Conservation (phyloP, 225 moss, liverwort and hornwort genomes). For the Anthoceros angustus region DNA sequence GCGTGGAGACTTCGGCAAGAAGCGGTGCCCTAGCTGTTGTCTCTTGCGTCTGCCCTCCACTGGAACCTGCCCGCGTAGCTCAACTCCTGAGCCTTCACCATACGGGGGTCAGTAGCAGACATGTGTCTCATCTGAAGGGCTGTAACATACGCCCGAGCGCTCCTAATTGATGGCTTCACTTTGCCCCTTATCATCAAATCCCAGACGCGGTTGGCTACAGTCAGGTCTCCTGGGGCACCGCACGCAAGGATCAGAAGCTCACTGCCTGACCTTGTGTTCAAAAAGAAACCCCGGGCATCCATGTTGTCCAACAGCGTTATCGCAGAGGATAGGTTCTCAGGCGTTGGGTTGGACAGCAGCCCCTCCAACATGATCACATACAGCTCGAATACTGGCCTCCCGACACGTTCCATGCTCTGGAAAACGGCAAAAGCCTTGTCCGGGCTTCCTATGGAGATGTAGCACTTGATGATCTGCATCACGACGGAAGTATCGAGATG, state of each 20-base stretch:
- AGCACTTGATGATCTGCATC: slow-evolving; percentile 13
- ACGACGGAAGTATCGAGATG: slow-evolving; percentile 26
- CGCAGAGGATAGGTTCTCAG: slow-evolving; percentile 30
- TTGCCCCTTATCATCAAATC: not conserved
- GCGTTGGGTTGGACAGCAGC: slow-evolving; percentile 21
- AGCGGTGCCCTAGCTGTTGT: not conserved
- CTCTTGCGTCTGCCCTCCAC: not conserved
- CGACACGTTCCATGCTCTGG: slow-evolving; percentile 29
- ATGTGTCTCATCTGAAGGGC: not conserved
- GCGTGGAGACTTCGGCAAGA: too few relatives aligned
- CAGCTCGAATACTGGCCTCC: slow-evolving; percentile 43
- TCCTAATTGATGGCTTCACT: not conserved
- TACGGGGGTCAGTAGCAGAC: not conserved
- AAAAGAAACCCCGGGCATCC: slow-evolving; percentile 26
- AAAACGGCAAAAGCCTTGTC: slow-evolving; percentile 44
- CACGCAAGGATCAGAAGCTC: not conserved
- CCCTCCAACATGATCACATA: slow-evolving; percentile 52
- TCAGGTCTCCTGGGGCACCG: not conserved
- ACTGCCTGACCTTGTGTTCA: slow-evolving; percentile 15
- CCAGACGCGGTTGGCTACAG: not conserved
- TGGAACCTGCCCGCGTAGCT: not conserved
- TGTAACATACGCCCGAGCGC: not conserved
- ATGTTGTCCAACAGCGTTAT: slow-evolving; percentile 47
- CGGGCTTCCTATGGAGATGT: slow-evolving; percentile 16
- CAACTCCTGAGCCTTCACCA: not conserved